Evolutionary conservation across 768 basidiomycete species (phyloP).

Genomic region (Trametes sanguinea): DNA sequence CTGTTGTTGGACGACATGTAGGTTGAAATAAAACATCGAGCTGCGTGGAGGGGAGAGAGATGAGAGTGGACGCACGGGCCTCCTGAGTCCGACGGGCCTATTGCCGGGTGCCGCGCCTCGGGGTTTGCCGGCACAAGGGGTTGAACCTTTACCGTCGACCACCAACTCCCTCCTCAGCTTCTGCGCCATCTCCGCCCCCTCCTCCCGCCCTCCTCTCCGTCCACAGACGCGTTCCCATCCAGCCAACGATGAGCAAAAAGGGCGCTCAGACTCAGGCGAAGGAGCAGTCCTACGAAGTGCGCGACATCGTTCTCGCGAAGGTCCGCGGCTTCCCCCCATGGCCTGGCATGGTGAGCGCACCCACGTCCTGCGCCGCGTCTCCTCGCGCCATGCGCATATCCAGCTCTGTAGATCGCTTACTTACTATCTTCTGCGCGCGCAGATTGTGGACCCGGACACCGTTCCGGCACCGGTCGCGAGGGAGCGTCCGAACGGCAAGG

Average conservation of each 20-base stretch:
- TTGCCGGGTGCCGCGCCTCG: conserved; percentile 22
- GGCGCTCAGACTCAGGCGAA: conserved; percentile 39
- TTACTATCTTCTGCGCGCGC: conserved; percentile 18
- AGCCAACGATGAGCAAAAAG: conserved; percentile 53
- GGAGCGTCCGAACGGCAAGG: conserved; percentile 61
- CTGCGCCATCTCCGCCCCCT: conserved; percentile 7
- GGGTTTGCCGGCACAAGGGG: conserved; percentile 25
- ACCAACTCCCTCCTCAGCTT: conserved; percentile 15
- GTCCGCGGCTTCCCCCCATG: conserved; percentile 93
- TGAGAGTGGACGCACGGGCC: conserved; percentile 26
- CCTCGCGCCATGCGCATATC: conserved; percentile 13
- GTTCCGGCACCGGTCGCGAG: conserved; percentile 62
- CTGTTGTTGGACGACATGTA: no score
- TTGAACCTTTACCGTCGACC: conserved; percentile 26
- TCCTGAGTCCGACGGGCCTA: conserved; percentile 6
- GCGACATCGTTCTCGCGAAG: conserved; percentile 91
- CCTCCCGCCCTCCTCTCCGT: conserved; percentile 5
- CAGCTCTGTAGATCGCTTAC: conserved; percentile 8
- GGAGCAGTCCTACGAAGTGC: conserved; percentile 52
- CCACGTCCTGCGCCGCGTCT: conserved; percentile 22
- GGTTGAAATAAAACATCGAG: neutral
- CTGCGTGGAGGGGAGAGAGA: no score
- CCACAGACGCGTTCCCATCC: conserved; percentile 15
- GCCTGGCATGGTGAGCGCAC: conserved; percentile 85
- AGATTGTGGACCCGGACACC: conserved; percentile 79